Evolutionary conservation across 2,329 filamentous ascomycete genomes (phyloP), one percentile per base, ranked within the genome.

Genomic region (Pestalotiopsis sp.): DNA sequence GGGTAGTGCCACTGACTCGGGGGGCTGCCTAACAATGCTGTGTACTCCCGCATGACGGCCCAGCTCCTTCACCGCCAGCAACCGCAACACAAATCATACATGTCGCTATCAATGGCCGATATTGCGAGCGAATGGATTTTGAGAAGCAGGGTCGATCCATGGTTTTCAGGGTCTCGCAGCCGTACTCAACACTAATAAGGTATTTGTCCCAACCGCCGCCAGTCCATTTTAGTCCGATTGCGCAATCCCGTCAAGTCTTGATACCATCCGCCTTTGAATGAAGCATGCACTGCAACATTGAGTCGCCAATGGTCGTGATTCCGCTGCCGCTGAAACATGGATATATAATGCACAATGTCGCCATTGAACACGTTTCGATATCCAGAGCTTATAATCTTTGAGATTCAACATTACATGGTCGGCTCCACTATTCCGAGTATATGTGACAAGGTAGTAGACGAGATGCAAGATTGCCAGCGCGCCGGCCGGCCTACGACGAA

Each of bases 171-270:
- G 36, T 67, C 56, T 45, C 17, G 36, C 20, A 27, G 25, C 39
- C 23, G 13, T 64, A 36, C 23, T 27, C 57, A 36, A 36, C 25
- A 64, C 60, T n/a, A 39, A 41, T 7, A 68, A 70, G 67, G 58
- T 69, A 70, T 65, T 39, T 45, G 61, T 65, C 62, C 58, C 69
- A 49, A 65, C 38, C 41, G 62, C 27, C 62, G n/a, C 59, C 59
- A 36, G 13, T 39, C 27, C 59, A 23, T 39, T 39, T 62, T 62
- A 62, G 59, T 67, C 56, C 67, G 72, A 78, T 78, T 70, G 76
- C 76, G 76, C 73, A 74, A 78, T 78, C 70, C 71, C 66, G 67
- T 68, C 70, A 69, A 64, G 65, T 49, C 20, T 69, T 78, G 73
- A 75, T 76, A 74, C 72, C 73, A 77, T 75, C 70, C 65, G 38